Conservation (phyloP, 2,329 filamentous ascomycete species). For the Venturia aucupariae region DNA sequence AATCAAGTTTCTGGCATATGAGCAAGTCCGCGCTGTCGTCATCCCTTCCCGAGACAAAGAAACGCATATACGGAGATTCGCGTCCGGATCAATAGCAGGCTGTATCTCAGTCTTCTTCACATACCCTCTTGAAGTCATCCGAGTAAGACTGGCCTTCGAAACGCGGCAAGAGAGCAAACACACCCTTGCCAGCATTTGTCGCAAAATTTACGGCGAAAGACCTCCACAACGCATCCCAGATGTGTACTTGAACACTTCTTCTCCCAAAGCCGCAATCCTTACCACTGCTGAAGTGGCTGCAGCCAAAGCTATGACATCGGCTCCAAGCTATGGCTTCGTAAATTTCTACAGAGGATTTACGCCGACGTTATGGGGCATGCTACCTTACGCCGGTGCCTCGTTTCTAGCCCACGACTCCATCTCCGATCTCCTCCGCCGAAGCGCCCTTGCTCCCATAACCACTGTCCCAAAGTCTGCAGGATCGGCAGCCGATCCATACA, state of each 20-base stretch:
- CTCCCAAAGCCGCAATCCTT: slow-evolving; percentile 25
- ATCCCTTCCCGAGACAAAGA: slow-evolving; percentile 67
- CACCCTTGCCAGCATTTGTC: slow-evolving; percentile 66
- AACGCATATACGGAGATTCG: slow-evolving; percentile 65
- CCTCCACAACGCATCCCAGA: slow-evolving; percentile 22
- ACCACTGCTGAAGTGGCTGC: slow-evolving; percentile 31
- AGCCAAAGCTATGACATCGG: slow-evolving; percentile 40
- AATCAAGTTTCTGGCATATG: slow-evolving; percentile 96
- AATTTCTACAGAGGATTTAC: slow-evolving; percentile 97
- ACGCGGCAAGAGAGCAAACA: slow-evolving; percentile 64
- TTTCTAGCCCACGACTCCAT: slow-evolving; percentile 92
- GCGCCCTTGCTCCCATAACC: slow-evolving; percentile 60
- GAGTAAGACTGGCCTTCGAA: slow-evolving; percentile 90
- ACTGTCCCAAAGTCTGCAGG: slow-evolving; percentile 53
- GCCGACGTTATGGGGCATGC: slow-evolving; percentile 85
- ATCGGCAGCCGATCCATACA: slow-evolving; percentile 30
- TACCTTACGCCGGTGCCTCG: slow-evolving; percentile 91
- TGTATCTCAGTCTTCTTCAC: slow-evolving; percentile 92
- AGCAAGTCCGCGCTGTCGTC: slow-evolving; percentile 76
- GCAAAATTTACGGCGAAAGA: slow-evolving; percentile 75
- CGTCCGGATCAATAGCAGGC: slow-evolving; percentile 67
- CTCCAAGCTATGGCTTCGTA: slow-evolving; percentile 58
- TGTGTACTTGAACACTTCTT: slow-evolving; percentile 17
- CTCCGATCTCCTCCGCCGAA: slow-evolving; percentile 71
- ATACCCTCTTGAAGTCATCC: slow-evolving; percentile 86